Conservation (phyloP, 2,329 filamentous ascomycete species). For the Claviceps pusilla region DNA sequence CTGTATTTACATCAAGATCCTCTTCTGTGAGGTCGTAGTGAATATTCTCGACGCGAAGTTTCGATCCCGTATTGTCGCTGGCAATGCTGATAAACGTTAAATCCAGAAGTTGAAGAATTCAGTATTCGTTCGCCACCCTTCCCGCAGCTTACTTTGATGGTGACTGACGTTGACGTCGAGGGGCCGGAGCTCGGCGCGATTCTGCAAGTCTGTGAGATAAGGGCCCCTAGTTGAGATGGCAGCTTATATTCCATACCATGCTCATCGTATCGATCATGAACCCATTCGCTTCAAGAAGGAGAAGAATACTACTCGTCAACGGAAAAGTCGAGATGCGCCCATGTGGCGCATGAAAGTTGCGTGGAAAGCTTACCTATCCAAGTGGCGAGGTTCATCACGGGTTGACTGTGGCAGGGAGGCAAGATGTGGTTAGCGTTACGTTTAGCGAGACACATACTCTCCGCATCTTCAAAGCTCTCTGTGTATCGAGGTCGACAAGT, state of each 20-base stretch:
- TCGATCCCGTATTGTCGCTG: slow-evolving; percentile 45
- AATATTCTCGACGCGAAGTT: slow-evolving; percentile 73
- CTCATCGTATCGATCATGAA: slow-evolving; percentile 80
- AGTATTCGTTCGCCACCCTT: neutral
- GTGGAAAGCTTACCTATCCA: slow-evolving; percentile 46
- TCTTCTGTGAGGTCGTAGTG: slow-evolving; percentile 83
- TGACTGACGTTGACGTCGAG: slow-evolving; percentile 28
- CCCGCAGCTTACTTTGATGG: slow-evolving; percentile 22
- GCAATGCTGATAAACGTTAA: neutral
- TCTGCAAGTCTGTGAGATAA: slow-evolving; percentile 17
- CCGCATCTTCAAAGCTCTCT: slow-evolving; percentile 16
- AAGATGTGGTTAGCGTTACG: slow-evolving; percentile 13
- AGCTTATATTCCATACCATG: slow-evolving; percentile 32
- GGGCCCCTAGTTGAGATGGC: neutral
- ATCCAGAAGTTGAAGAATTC: neutral
- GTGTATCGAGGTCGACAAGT: slow-evolving; percentile 15
- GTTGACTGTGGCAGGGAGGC: slow-evolving; percentile 38
- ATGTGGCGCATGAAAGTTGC: neutral
- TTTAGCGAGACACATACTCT: slow-evolving; percentile 19
- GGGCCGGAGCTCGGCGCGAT: slow-evolving; percentile 26
- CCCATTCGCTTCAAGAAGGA: slow-evolving; percentile 56
- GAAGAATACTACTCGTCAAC: neutral
- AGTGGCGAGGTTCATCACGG: slow-evolving; percentile 48
- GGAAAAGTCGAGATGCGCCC: slow-evolving; percentile 11
- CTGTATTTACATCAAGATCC: slow-evolving; percentile 52